Conservation (phyloP, 208 protist species). For the Leishmania arabica region DNA sequence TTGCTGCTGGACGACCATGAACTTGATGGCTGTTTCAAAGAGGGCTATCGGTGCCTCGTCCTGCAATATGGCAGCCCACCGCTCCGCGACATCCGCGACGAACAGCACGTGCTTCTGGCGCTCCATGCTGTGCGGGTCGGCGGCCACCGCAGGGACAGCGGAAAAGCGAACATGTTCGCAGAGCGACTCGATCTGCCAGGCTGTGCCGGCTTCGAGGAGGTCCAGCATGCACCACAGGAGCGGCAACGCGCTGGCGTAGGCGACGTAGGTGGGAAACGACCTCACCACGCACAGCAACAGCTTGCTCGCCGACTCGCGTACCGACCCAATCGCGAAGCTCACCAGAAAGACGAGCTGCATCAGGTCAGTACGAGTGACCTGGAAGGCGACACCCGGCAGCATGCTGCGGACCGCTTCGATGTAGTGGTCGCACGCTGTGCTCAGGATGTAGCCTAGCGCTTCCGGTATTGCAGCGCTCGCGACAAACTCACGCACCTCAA, state of each 20-base stretch:
- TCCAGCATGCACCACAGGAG: slow-evolving; percentile 79
- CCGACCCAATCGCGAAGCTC: slow-evolving; percentile 69
- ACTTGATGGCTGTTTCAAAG: slow-evolving; percentile 59
- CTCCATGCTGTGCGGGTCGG: slow-evolving; percentile 53
- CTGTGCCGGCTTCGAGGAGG: slow-evolving; percentile 53
- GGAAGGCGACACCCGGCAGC: slow-evolving; percentile 48
- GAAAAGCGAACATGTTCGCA: slow-evolving; percentile 58
- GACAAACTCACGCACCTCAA: slow-evolving; percentile 85
- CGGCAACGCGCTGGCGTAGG: slow-evolving; percentile 58
- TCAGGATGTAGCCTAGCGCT: slow-evolving; percentile 41
- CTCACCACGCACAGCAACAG: slow-evolving; percentile 56
- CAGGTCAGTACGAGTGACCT: slow-evolving; percentile 53
- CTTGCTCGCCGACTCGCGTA: slow-evolving; percentile 56
- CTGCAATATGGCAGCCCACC: slow-evolving; percentile 44
- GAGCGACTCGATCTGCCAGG: slow-evolving; percentile 54
- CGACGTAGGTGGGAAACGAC: slow-evolving; percentile 57
- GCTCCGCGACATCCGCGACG: slow-evolving; percentile 45
- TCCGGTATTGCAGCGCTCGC: slow-evolving; percentile 57
- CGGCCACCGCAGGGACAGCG: slow-evolving; percentile 47
- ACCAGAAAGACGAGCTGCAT: slow-evolving; percentile 73
- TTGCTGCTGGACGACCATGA: slow-evolving; percentile 58
- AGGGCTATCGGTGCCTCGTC: slow-evolving; percentile 49
- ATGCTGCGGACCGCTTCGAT: slow-evolving; percentile 40
- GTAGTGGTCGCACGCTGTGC: slow-evolving; percentile 58
- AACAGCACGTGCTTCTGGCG: slow-evolving; percentile 52